Conservation (phyloP, 2,329 filamentous ascomycete species). For the Alternaria atra region DNA sequence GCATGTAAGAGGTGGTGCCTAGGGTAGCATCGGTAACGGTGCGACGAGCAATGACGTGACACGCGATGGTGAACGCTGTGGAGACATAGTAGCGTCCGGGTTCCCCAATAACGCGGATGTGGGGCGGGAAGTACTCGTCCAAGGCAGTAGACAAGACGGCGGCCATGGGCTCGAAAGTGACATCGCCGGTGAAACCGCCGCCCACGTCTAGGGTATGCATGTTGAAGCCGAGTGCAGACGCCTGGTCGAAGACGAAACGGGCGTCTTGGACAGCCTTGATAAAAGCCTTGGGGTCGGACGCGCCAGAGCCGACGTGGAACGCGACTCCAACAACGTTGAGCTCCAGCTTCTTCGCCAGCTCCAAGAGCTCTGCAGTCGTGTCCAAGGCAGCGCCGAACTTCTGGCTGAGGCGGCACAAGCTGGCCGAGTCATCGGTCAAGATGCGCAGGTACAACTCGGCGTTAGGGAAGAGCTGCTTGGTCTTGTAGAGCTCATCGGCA, state of each 20-base stretch:
- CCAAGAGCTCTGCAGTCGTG: slow-evolving; percentile 77
- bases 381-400: slow-evolving; percentile 96
- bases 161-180: slow-evolving; percentile 92
- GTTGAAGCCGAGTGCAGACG: slow-evolving; percentile 75
- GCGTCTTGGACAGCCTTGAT: slow-evolving; percentile 91
- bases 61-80: slow-evolving; percentile 91
- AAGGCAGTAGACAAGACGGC: slow-evolving; percentile 79
- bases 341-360: slow-evolving; percentile 79
- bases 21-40: slow-evolving; percentile 77
- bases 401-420: slow-evolving; percentile 91
- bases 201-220: slow-evolving; percentile 92
- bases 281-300: slow-evolving; percentile 91
- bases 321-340: slow-evolving; percentile 95
- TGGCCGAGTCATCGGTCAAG: slow-evolving; percentile 93
- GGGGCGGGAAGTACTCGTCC: slow-evolving; percentile 85
- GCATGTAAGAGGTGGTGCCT: slow-evolving; percentile 82
- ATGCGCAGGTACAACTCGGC: slow-evolving; percentile 95
- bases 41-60: slow-evolving; percentile 94
- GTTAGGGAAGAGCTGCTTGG: slow-evolving; percentile 86
- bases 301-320: slow-evolving; percentile 97
- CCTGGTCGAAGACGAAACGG: slow-evolving; percentile 87
- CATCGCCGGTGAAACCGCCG: slow-evolving; percentile 89
- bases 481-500: slow-evolving; percentile 96
- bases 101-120: slow-evolving; percentile 90
- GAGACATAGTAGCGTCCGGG: slow-evolving; percentile 97